phyloP scores from a whole-genome alignment of 495 filamentous ascomycete genomes.

The Glarea lozoyensis region DNA sequence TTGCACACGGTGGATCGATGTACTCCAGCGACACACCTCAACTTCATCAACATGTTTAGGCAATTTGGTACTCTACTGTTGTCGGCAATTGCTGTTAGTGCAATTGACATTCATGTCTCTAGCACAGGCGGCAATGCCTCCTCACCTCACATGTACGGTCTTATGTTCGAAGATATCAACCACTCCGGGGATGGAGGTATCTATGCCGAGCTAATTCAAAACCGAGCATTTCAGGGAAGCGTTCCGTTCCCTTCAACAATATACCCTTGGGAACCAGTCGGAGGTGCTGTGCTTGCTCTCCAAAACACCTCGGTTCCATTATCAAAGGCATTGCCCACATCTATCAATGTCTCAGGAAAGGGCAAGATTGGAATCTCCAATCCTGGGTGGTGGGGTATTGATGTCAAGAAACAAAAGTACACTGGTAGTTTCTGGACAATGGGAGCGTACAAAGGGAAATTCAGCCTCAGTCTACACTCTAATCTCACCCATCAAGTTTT shows the following conservation, averaged over 20 bases:
- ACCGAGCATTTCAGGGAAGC: conserved; percentile 51
- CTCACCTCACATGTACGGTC: conserved; percentile 45
- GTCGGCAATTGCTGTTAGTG: conserved; percentile 4
- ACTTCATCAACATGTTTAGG: no score
- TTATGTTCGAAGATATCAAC: conserved; percentile 45
- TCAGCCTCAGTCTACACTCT: conserved; percentile 26
- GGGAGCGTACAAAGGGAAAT: conserved; percentile 26
- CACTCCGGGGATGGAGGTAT: conserved; percentile 45
- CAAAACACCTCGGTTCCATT: conserved; percentile 28
- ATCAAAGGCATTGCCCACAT: conserved; percentile 39
- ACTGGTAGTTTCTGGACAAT: conserved; percentile 37
- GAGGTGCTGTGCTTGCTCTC: conserved; percentile 30
- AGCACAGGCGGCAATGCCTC: conserved; percentile 43
- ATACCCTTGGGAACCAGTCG: conserved; percentile 24
- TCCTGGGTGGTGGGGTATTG: conserved; percentile 38
- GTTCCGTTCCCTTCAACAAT: conserved; percentile 31
- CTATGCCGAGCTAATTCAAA: conserved; percentile 49
- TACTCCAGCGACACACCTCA: no score
- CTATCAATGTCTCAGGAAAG: conserved; percentile 35
- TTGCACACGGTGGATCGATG: no score
- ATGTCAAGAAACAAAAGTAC: conserved; percentile 36
- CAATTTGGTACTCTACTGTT: no score
- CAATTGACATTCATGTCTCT: conserved; percentile 26
- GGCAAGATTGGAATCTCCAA: conserved; percentile 38
- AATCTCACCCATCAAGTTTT: conserved; percentile 26